These are phyloP conservation scores for Fomitopsis pinicola DNA, from an alignment of 1,284 basidiomycete genomes.

Conservation along the genomic window DNA sequence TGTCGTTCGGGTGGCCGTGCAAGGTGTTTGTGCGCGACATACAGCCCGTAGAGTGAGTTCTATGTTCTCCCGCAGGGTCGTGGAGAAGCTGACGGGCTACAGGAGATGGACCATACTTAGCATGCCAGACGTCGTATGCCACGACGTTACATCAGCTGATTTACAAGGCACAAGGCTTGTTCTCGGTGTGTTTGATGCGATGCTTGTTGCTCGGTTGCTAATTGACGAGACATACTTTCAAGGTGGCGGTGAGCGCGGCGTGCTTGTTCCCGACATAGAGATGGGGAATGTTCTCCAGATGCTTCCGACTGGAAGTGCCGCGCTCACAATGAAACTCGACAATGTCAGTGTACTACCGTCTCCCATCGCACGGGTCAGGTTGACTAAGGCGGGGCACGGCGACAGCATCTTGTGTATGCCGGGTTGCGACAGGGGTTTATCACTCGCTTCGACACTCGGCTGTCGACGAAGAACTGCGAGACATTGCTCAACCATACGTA, in stretches of 20 bases:
- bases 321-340: conserved; percentile 50
- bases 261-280: conserved; percentile 50
- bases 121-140: conserved; percentile 34
- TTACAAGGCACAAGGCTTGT: conserved; percentile 44
- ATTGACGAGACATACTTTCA: neutral
- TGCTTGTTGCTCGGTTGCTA: too few species aligned
- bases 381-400: neutral
- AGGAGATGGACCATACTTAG: conserved; percentile 28
- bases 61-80: neutral
- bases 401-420: conserved; percentile 51
- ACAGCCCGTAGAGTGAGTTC: neutral
- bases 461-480: conserved; percentile 30
- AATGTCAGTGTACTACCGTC: conserved; percentile 32
- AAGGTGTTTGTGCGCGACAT: conserved; percentile 45
- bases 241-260: conserved; percentile 25
- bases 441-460: conserved; percentile 56
- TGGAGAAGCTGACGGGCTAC: neutral
- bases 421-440: conserved; percentile 61
- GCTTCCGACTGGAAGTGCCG: conserved; percentile 54
- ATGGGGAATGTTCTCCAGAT: conserved; percentile 22
- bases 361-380: neutral
- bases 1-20: conserved; percentile 45
- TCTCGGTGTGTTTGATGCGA: conserved; percentile 38
- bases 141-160: conserved; percentile 57
- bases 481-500: conserved; percentile 38